Conservation (phyloP, 345 rosid species). For the Syzygium oleosum region DNA sequence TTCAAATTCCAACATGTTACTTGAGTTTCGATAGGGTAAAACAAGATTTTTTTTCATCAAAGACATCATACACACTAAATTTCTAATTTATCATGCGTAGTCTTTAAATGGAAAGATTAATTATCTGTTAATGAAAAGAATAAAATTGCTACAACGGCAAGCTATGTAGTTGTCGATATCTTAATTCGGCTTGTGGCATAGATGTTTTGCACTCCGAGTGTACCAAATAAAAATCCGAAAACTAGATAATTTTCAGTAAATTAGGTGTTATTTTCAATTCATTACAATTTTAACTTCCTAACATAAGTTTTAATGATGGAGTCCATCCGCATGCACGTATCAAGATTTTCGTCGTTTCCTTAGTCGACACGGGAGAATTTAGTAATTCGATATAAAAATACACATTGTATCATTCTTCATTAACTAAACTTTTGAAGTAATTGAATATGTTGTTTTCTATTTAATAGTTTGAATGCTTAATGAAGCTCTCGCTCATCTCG, state of each 20-base stretch:
- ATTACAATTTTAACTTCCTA: not conserved
- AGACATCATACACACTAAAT: not conserved
- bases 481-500: not conserved
- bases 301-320: not conserved
- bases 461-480: not conserved
- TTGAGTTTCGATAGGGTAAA: not conserved
- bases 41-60: not conserved
- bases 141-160: not conserved
- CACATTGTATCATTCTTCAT: not conserved
- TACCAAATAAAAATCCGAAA: not conserved
- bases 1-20: not conserved
- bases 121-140: not conserved
- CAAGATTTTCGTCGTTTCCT: not conserved
- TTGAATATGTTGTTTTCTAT: not conserved
- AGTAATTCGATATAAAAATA: not conserved
- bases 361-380: not conserved
- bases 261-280: not conserved
- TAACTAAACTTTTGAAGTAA: not conserved
- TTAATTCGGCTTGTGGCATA: not conserved
- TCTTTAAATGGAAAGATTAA: not conserved
- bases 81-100: not conserved
- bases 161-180: not conserved
- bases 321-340: not conserved
- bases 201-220: not conserved
- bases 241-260: not conserved